These are phyloP conservation scores for Amanita fuliginea DNA, from an alignment of 768 basidiomycete species.

Conservation along the genomic window DNA sequence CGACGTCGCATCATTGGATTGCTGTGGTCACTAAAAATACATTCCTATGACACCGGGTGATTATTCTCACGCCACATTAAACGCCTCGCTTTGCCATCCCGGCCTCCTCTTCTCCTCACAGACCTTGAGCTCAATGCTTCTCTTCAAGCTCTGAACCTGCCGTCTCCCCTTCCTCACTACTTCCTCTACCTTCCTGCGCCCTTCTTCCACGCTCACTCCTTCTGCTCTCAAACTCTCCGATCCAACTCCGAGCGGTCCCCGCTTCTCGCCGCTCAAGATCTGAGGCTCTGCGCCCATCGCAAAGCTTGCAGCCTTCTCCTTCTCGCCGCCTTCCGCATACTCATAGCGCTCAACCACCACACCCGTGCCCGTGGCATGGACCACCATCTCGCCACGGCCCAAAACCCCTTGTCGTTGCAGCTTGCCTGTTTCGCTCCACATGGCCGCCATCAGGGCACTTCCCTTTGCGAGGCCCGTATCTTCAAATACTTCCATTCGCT, in stretches of 20 bases:
- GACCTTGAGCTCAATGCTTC: conserved; percentile 30
- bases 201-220: conserved; percentile 15
- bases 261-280: conserved; percentile 56
- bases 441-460: conserved; percentile 39
- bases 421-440: conserved; percentile 62
- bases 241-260: conserved; percentile 49
- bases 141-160: conserved; percentile 30
- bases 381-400: conserved; percentile 26
- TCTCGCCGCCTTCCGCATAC: conserved; percentile 14
- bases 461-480: conserved; percentile 48
- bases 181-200: conserved; percentile 8
- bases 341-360: conserved; percentile 40
- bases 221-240: conserved; percentile 24
- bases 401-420: conserved; percentile 27
- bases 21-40: background rate
- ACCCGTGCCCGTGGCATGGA: conserved; percentile 53
- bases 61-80: conserved; percentile 19
- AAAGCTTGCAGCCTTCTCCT: conserved; percentile 24
- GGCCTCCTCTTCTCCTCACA: conserved; percentile 20
- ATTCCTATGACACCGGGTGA: background rate
- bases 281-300: conserved; percentile 71
- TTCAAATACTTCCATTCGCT: conserved; percentile 50
- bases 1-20: background rate
- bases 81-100: conserved; percentile 43
- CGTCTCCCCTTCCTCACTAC: conserved; percentile 16